Conservation (phyloP, 306 rosid species). For the Quercus ilex region DNA sequence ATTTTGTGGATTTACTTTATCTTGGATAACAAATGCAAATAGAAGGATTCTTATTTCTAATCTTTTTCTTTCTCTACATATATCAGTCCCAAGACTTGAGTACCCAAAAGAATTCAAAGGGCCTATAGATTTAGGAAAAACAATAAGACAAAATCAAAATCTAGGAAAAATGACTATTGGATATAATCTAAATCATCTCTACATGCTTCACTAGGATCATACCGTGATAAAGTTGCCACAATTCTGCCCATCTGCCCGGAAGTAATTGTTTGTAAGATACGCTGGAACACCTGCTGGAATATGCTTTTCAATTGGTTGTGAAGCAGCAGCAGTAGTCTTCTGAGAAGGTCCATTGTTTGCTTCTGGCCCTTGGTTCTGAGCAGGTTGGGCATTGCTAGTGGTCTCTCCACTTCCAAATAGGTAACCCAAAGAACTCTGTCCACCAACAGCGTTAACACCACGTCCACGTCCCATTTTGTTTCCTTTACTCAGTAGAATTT, state of each 20-base stretch:
- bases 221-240: slow-evolving; percentile 93
- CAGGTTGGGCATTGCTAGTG: slow-evolving; percentile 23
- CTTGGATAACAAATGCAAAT: neutral
- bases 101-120: neutral
- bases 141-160: too few species aligned
- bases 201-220: slow-evolving; percentile 14
- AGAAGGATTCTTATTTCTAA: neutral
- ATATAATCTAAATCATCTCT: neutral
- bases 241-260: slow-evolving; percentile 82
- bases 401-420: slow-evolving; percentile 71
- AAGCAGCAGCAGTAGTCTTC: slow-evolving; percentile 18
- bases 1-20: neutral
- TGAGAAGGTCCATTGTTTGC: slow-evolving; percentile 23
- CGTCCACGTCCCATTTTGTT: slow-evolving; percentile 81
- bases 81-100: neutral
- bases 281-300: slow-evolving; percentile 73
- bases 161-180: neutral
- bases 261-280: slow-evolving; percentile 66
- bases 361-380: slow-evolving; percentile 22
- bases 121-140: neutral
- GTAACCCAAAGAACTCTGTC: slow-evolving; percentile 81
- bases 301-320: slow-evolving; percentile 39
- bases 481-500: neutral
- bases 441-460: slow-evolving; percentile 79
- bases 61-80: neutral